Conservation (phyloP, 2,329 filamentous ascomycete genomes). For the Ophiostoma sp. region DNA sequence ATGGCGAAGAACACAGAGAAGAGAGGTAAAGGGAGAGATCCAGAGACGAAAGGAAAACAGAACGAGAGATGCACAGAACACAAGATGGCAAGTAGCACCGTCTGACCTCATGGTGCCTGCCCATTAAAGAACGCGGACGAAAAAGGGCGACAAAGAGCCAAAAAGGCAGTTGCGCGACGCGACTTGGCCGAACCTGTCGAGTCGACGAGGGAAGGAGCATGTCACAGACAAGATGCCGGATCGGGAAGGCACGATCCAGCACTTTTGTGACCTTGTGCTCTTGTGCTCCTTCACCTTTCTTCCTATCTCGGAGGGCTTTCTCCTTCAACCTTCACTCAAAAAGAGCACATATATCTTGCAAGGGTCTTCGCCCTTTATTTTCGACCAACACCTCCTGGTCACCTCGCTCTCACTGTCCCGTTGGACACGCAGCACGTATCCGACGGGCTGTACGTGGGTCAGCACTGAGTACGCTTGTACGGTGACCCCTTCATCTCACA, state of each 20-base stretch:
- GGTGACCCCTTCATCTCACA: neutral
- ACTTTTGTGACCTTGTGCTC: neutral
- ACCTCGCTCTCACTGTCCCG: neutral
- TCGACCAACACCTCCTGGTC: too few species aligned
- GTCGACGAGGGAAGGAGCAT: conserved; percentile 11
- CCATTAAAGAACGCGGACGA: neutral
- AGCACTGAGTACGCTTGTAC: neutral
- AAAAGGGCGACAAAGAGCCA: neutral
- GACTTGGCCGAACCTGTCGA: neutral
- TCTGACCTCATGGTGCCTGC: neutral
- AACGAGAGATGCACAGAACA: neutral
- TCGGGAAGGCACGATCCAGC: conserved; percentile 24
- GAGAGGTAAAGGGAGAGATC: neutral
- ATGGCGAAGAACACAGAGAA: neutral
- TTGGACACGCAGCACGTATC: neutral
- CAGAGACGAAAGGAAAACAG: neutral
- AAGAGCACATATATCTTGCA: neutral
- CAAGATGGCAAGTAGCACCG: neutral
- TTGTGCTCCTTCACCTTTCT: neutral
- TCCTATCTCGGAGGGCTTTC: neutral
- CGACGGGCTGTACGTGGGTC: neutral
- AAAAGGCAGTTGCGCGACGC: conserved; percentile 1
- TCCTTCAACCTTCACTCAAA: neutral
- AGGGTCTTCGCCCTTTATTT: neutral
- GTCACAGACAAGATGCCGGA: conserved; percentile 11